Evolutionary conservation across 768 basidiomycete genomes (phyloP).

Genomic region (Agrocybe chaxingu): DNA sequence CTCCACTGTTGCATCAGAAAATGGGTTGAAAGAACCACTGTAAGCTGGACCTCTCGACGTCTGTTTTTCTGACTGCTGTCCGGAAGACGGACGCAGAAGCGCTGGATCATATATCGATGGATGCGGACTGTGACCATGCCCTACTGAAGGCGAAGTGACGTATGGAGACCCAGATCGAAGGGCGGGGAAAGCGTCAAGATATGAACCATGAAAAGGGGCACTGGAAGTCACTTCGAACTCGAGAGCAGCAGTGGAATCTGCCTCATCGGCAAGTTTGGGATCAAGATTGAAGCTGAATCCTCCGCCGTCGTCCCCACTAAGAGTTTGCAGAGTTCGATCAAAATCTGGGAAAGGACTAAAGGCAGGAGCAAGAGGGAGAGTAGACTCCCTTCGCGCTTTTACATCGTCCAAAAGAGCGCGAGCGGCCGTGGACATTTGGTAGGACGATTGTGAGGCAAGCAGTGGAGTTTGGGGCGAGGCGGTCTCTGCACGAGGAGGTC

Average conservation of each 20-base stretch:
- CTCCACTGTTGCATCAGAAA: slow-evolving; percentile 59
- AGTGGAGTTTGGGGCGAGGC: slow-evolving; percentile 50
- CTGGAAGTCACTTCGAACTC: slow-evolving; percentile 51
- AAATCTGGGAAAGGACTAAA: slow-evolving; percentile 85
- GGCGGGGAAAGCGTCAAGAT: slow-evolving; percentile 68
- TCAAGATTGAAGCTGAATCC: slow-evolving; percentile 89
- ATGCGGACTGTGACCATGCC: slow-evolving; percentile 43
- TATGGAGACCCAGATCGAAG: slow-evolving; percentile 42
- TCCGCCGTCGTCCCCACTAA: slow-evolving; percentile 61
- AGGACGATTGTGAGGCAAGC: slow-evolving; percentile 57
- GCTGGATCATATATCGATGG: slow-evolving; percentile 59
- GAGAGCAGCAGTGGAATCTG: slow-evolving; percentile 36
- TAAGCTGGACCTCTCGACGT: slow-evolving; percentile 50
- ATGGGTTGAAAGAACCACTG: slow-evolving; percentile 78
- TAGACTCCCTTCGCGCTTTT: slow-evolving; percentile 66
- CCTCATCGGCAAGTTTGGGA: slow-evolving; percentile 63
- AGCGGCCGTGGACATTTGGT: slow-evolving; percentile 86
- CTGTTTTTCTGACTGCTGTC: slow-evolving; percentile 40
- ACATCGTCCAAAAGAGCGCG: slow-evolving; percentile 84
- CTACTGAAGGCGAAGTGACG: slow-evolving; percentile 47
- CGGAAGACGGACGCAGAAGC: slow-evolving; percentile 32
- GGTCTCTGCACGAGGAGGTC: slow-evolving; percentile 45
- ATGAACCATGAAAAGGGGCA: slow-evolving; percentile 62
- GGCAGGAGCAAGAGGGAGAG: slow-evolving; percentile 32
- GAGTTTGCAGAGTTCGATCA: slow-evolving; percentile 75